Percentiles rank a stretch among this genome's conserved stretches.
Conservation (phyloP, 108 stramenopile genomes). For the Cyclotella cryptica region DNA sequence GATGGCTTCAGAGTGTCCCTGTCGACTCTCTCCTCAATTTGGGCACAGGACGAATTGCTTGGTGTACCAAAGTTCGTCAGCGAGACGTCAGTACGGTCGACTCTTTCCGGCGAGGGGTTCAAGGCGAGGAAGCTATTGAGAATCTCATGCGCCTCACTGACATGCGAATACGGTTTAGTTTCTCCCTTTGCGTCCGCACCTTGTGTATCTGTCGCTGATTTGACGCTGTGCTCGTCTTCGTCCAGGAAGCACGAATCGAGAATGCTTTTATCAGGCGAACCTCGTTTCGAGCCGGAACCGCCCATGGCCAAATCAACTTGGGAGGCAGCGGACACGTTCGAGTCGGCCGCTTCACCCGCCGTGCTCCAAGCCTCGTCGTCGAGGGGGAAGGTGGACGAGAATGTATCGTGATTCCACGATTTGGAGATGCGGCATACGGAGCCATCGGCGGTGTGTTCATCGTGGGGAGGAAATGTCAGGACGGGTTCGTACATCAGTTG, state of each 20-base stretch:
- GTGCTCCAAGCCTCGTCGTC: neutral
- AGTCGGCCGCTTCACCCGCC: too few relatives aligned
- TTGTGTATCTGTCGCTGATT: neutral
- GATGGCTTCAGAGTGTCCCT: neutral
- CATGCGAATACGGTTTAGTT: slow-evolving; percentile 5
- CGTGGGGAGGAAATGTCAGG: neutral
- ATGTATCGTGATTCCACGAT: neutral
- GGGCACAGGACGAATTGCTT: neutral
- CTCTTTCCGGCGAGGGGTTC: slow-evolving; percentile 3
- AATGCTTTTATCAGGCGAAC: slow-evolving; percentile 16
- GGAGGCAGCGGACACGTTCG: neutral
- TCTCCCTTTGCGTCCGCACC: neutral
- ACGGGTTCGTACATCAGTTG: neutral
- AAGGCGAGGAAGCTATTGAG: slow-evolving; percentile 14
- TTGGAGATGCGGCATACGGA: too few relatives aligned
- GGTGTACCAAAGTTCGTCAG: neutral
- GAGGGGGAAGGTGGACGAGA: neutral
- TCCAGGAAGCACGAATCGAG: neutral
- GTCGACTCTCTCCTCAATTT: neutral
- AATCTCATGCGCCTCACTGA: slow-evolving; percentile 17
- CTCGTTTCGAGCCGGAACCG: neutral
- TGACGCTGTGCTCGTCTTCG: neutral
- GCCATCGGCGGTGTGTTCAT: neutral
- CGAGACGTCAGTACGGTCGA: neutral
- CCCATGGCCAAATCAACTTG: neutral